phyloP scores from a whole-genome alignment of 75 land plant species.

The Cryptomeria japonica region DNA sequence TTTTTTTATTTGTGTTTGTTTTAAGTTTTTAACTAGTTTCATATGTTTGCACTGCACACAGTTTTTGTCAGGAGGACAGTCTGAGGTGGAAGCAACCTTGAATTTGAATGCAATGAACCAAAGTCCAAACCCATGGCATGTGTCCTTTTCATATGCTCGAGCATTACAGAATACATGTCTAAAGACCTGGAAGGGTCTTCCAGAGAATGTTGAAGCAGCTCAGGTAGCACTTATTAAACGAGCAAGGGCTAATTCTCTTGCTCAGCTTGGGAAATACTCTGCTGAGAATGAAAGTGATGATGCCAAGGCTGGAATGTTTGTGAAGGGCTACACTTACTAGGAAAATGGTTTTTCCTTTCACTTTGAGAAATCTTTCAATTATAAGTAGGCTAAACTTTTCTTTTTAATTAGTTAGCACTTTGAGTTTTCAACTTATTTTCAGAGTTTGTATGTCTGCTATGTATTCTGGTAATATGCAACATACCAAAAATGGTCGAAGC shows the following conservation, averaged over 20 bases:
- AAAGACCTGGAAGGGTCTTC: slow-evolving; percentile 84
- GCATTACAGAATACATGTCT: slow-evolving; percentile 82
- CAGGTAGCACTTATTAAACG: slow-evolving; percentile 68
- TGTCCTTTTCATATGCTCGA: slow-evolving; percentile 92
- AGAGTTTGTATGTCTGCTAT: not conserved
- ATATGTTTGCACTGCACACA: slow-evolving; percentile 16
- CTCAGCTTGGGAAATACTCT: slow-evolving; percentile 80
- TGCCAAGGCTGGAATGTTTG: slow-evolving; percentile 88
- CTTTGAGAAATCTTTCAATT: slow-evolving; percentile 7
- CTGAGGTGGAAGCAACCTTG: slow-evolving; percentile 93
- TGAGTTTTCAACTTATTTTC: not conserved
- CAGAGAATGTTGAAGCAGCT: slow-evolving; percentile 76
- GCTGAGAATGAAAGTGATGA: slow-evolving; percentile 80
- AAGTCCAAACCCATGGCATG: slow-evolving; percentile 91
- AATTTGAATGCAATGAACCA: slow-evolving; percentile 97
- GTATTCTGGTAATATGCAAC: not conserved
- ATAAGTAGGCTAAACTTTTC: not conserved
- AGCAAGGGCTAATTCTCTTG: slow-evolving; percentile 86
- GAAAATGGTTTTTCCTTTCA: slow-evolving; percentile 1
- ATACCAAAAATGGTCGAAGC: not conserved
- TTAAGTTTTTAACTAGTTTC: not conserved
- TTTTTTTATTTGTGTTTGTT: not conserved
- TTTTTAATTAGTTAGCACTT: not conserved
- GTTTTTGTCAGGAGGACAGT: slow-evolving; percentile 96
- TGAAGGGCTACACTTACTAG: slow-evolving; percentile 83